A percentile compares a stretch with the other conserved stretches of the same genome.
phyloP scores from a whole-genome alignment of 2,329 filamentous ascomycete species.

The Endocalyx cinctus region DNA sequence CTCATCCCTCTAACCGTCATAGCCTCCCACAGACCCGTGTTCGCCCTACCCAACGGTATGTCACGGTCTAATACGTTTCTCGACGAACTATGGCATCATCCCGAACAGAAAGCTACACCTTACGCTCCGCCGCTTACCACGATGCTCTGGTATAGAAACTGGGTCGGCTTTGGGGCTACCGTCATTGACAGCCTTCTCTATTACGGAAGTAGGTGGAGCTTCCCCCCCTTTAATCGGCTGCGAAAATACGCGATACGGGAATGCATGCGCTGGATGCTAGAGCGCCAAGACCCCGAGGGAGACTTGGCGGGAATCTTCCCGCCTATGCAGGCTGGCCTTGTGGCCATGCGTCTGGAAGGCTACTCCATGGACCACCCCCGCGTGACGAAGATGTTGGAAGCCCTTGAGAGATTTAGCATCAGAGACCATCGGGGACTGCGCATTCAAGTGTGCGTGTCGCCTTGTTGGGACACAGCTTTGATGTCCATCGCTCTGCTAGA shows the following conservation, averaged over 20 bases:
- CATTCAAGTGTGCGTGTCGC: slow-evolving; percentile 22
- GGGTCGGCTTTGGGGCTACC: too few relatives aligned
- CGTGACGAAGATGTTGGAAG: slow-evolving; percentile 18
- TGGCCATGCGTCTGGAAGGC: slow-evolving; percentile 26
- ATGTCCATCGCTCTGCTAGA: slow-evolving; percentile 23
- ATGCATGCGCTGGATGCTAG: slow-evolving; percentile 25
- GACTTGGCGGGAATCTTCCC: slow-evolving; percentile 27
- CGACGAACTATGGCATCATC: slow-evolving; percentile 28
- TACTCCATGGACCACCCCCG: slow-evolving; percentile 15
- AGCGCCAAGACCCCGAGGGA: slow-evolving; percentile 25
- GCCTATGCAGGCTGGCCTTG: slow-evolving; percentile 21
- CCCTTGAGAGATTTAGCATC: slow-evolving; percentile 22
- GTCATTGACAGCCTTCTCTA: neutral
- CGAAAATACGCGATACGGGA: neutral
- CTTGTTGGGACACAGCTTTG: slow-evolving; percentile 30
- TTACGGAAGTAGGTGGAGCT: neutral
- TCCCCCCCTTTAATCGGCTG: neutral
- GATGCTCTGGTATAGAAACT: too few relatives aligned
- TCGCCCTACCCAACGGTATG: slow-evolving; percentile 19
- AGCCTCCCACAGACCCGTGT: slow-evolving; percentile 25
- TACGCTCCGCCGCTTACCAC: slow-evolving; percentile 1
- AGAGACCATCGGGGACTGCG: slow-evolving; percentile 23
- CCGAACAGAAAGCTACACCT: slow-evolving; percentile 5
- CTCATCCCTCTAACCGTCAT: slow-evolving; percentile 18
- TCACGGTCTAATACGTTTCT: slow-evolving; percentile 18